Conservation (phyloP, 164 flowering plant genomes). For the Umbellularia californica region DNA sequence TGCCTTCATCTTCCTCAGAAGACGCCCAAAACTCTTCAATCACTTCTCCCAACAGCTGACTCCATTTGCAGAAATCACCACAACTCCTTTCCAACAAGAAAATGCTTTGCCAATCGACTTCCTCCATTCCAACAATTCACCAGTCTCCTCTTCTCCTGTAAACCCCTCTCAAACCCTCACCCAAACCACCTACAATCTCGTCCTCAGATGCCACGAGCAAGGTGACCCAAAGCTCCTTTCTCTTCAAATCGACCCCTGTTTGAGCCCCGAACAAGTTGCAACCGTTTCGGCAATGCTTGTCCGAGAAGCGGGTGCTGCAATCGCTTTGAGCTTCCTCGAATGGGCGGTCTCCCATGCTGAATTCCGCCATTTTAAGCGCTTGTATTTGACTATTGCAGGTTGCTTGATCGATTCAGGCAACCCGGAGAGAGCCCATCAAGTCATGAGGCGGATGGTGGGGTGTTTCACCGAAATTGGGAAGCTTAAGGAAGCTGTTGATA, state of each 20-base stretch:
- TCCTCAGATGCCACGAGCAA: slow-evolving; percentile 6
- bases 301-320: slow-evolving; percentile 69
- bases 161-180: too few relatives aligned
- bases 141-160: too few relatives aligned
- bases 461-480: slow-evolving; percentile 60
- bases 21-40: too few relatives aligned
- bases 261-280: slow-evolving; percentile 69
- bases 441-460: slow-evolving; percentile 57
- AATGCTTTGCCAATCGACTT: too few relatives aligned
- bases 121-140: too few relatives aligned
- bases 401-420: slow-evolving; percentile 55
- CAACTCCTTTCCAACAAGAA: too few relatives aligned
- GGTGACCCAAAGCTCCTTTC: slow-evolving; percentile 26
- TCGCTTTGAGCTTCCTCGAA: slow-evolving; percentile 67
- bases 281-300: slow-evolving; percentile 71
- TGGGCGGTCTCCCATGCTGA: slow-evolving; percentile 56
- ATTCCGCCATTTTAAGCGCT: slow-evolving; percentile 62
- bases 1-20: too few relatives aligned
- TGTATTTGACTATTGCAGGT: slow-evolving; percentile 61
- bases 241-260: slow-evolving; percentile 29
- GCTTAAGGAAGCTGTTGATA: slow-evolving; percentile 60
- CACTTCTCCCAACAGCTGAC: too few relatives aligned
- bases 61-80: too few relatives aligned
- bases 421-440: slow-evolving; percentile 65
- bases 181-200: background rate